Percentiles rank a stretch among this genome's conserved stretches.
Evolutionary conservation across 2,329 filamentous ascomycete species (phyloP).

Genomic region (Alternaria alternata): DNA sequence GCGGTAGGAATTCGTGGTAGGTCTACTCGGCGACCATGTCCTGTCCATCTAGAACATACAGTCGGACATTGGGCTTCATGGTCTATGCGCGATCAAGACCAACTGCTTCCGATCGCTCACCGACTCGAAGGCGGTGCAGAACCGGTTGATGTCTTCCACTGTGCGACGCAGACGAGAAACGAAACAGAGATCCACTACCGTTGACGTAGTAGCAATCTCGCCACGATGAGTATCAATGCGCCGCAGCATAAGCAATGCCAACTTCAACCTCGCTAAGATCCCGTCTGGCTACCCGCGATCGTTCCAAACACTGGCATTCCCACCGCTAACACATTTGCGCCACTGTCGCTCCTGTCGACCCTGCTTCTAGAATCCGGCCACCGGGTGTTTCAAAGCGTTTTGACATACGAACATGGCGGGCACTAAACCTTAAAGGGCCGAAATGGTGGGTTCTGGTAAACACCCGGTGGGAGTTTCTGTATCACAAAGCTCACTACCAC

Average conservation of each 20-base stretch:
- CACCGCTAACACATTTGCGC: constrained; percentile 7
- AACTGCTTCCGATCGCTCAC: neutral
- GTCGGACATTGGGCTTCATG: neutral
- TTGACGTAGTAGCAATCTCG: constrained; percentile 1
- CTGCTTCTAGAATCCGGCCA: constrained; percentile 14
- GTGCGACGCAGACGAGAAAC: neutral
- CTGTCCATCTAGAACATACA: neutral
- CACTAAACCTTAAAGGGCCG: constrained; percentile 2
- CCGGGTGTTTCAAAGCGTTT: constrained; percentile 13
- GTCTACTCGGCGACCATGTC: neutral
- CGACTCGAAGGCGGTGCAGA: neutral
- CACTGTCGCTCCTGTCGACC: neutral
- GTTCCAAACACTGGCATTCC: neutral
- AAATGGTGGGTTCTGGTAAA: constrained; percentile 9
- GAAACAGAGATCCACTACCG: neutral
- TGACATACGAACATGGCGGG: neutral
- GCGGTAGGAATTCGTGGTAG: neutral
- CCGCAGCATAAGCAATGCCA: constrained; percentile 10
- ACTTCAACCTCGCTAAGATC: constrained; percentile 8
- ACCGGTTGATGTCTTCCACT: neutral
- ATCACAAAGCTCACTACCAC: neutral
- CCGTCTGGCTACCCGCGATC: neutral
- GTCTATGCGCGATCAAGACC: neutral
- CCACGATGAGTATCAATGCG: constrained; percentile 2
- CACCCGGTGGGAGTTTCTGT: constrained; percentile 15